Conservation (phyloP, 805 yeast species). For the Barnettozyma botsteinii region DNA sequence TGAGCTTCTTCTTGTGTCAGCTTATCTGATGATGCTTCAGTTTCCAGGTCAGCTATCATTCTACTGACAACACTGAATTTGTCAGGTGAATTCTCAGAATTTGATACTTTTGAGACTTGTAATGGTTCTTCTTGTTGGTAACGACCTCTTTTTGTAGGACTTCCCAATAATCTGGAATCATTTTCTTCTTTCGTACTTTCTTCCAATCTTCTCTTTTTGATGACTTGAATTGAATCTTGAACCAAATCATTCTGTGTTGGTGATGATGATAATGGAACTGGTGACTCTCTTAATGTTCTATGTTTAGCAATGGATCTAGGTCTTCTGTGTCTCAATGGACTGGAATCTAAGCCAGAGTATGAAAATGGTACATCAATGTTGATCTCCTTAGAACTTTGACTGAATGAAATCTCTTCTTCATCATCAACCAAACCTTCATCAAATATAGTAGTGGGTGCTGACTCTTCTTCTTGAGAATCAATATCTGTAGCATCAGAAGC, state of each 20-base stretch:
- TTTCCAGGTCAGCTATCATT: too few relatives aligned
- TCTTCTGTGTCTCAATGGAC: conserved; percentile 5
- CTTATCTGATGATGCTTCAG: too few relatives aligned
- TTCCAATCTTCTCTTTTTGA: conserved; percentile 2
- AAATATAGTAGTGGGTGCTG: neutral
- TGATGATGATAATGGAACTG: conserved; percentile 4
- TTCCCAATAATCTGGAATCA: conserved; percentile 1
- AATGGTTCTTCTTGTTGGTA: neutral
- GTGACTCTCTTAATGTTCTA: conserved; percentile 3
- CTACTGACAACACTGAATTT: too few relatives aligned
- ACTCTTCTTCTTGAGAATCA: neutral
- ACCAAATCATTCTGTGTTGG: neutral
- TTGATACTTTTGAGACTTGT: too few relatives aligned
- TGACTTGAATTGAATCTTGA: conserved; percentile 4
- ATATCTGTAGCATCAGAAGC: neutral
- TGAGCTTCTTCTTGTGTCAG: conserved; percentile 3
- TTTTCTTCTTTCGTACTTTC: neutral
- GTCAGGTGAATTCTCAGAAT: too few relatives aligned
- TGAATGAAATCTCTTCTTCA: neutral
- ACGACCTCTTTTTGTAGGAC: conserved; percentile 1
- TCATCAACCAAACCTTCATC: neutral
- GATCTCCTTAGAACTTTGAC: neutral
- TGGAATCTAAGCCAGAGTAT: conserved; percentile 3
- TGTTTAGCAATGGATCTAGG: neutral
- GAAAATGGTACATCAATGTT: conserved; percentile 7